Base-by-base conservation (phyloP, 805 yeast genomes). In the Myxozyma sirexii region DNA sequence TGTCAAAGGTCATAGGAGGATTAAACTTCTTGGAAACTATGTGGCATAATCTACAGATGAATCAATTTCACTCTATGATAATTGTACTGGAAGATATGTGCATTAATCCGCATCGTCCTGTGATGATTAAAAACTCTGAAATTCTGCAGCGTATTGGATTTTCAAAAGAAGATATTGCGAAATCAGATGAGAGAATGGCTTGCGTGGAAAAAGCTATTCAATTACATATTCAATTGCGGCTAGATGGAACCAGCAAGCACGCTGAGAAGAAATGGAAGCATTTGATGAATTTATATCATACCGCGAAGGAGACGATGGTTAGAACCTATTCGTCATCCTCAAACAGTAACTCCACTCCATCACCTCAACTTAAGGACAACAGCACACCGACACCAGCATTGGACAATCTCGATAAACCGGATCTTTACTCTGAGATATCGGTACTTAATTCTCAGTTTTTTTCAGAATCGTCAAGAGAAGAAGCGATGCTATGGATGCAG, bases 141-240 rank as follows among this genome's bases (percentile, higher is more conserved):
- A 24, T 41, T 15, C n/a, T 51, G 38, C 47, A 39, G 29, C 31
- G 47, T 8, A 42, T 51, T n/a, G 55, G 55, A 17, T 51, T 51
- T 17, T 33, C 48, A 5, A 39, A 31, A 21, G 46, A 41, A n/a
- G 55, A 51, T 51, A n/a, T 51, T n/a, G 29, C 31, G 5, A 31
- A 39, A 31, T 31, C 13, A 2, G 55, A 41, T 29, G 55, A 51
- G n/a, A 17, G 41, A 13, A 47, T 35, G 38, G 26, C 33, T 19
- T 19, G 29, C 12, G 51, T 47, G 26, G 41, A 33, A 5, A 33
- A 15, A 19, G 26, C 51, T 17, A 47, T 47, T 12, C 26, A 35
- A 12, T 7, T 35, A 23, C 41, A 47, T n/a, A 27, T 7, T 17
- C 12, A 12, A 17, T 27, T 47, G 4, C 51, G 51, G 3, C 51